Evolutionary conservation across 176 grass and related monocot genomes (phyloP).

Genomic region (Elymus sibiricus): DNA sequence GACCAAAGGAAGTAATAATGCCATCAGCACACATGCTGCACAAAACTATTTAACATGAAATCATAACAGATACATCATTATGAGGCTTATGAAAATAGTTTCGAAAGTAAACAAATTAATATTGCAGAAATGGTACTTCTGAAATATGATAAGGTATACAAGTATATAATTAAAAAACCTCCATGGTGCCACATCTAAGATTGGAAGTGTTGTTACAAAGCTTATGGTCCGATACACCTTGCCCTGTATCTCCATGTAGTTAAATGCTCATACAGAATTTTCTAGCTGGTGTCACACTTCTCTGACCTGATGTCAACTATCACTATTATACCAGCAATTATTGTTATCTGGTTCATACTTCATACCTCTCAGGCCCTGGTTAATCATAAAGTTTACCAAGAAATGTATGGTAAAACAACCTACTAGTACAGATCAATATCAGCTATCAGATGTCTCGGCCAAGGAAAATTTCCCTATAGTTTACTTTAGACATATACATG

Average conservation of each 20-base stretch:
- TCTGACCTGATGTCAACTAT: background rate
- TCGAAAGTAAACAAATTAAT: background rate
- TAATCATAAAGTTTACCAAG: constrained; percentile 14
- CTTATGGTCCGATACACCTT: background rate
- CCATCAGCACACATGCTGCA: constrained; percentile 61
- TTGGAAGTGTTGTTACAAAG: background rate
- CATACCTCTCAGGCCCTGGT: background rate
- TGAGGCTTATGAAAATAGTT: background rate
- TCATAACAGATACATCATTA: constrained; percentile 28
- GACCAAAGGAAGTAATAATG: constrained; percentile 60
- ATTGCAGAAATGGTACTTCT: background rate
- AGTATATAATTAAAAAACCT: background rate
- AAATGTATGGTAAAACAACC: background rate
- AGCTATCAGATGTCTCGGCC: background rate
- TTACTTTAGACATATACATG: background rate
- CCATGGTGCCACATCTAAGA: background rate
- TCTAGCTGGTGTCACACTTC: background rate
- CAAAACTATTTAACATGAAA: constrained; percentile 67
- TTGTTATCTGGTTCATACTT: background rate
- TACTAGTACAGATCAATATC: background rate
- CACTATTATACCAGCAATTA: background rate
- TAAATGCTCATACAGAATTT: background rate
- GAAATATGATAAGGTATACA: background rate
- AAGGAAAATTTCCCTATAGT: background rate
- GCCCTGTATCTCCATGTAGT: background rate